Base-by-base conservation (phyloP, 2,329 filamentous ascomycete genomes). In the Stachybotrys echinatus region DNA sequence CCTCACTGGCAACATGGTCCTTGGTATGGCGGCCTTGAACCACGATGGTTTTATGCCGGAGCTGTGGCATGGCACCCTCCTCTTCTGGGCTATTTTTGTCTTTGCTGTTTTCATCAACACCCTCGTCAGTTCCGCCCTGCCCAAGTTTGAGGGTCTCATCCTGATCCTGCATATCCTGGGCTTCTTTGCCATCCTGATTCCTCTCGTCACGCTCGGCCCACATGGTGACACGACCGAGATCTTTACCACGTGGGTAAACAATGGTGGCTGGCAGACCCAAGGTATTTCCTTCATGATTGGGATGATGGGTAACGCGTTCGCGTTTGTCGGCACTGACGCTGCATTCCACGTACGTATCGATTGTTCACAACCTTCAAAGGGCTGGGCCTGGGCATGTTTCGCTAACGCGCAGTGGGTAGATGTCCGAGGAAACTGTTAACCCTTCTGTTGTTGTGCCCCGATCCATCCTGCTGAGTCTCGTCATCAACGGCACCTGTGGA, bases 21-120 rank as follows among this genome's bases (percentile, higher is more conserved):
- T 61, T 10, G 59, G 58, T 14, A 44, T 61, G 50, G 52, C 57
- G 1, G 55, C 58, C 0, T 23, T 61, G 20, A 61, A 71, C 51
- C 59, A 71, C 45, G 65, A 68, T 0, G 53, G 52, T 7, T 77
- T 77, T 49, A 53, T 57, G 1, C 63, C 66, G 0, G 40, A 73
- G 48, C 54, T 64, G 21, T 80, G 73, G 74, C 75, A 79, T 38
- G 74, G 70, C 5, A 77, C 75, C 0, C 60, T 81, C 4, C 55
- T 80, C 0, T 69, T 75, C 21, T 78, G 75, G 60, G 73, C 69
- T 10, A 68, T 77, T 34, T 66, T 75, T 3, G 51, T 69, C 3
- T 65, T 77, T 19, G 72, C 70, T 10, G 68, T 78, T 12, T 59
- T 77, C 23, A 68, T 81, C 65, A 80, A 81, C 58, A 77, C 74